Evolutionary conservation across 1,284 basidiomycete species (phyloP).

Genomic region (Vanrija sp.): DNA sequence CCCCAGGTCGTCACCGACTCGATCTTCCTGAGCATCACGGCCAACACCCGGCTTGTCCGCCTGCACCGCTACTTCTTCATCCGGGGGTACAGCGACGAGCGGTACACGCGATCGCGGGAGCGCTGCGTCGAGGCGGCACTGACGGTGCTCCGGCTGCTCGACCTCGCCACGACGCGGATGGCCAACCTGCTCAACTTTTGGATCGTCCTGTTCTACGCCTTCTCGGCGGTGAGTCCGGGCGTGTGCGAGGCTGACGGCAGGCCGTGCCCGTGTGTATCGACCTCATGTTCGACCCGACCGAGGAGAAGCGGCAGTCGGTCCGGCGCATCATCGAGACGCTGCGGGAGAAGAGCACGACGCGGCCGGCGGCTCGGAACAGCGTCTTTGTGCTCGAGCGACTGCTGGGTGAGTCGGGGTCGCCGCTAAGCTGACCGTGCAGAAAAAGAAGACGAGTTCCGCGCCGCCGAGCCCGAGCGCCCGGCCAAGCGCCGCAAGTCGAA

Average conservation of each 20-base stretch:
- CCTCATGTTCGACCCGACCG: conserved; percentile 13
- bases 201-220: conserved; percentile 18
- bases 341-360: conserved; percentile 6
- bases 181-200: conserved; percentile 14
- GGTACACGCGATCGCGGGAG: conserved; percentile 8
- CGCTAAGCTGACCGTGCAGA: conserved; percentile 1
- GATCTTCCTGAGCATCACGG: conserved; percentile 16
- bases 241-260: background rate
- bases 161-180: conserved; percentile 7
- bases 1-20: conserved; percentile 10
- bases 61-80: conserved; percentile 17
- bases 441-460: conserved; percentile 3
- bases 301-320: conserved; percentile 8
- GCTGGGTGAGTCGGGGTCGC: background rate
- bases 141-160: conserved; percentile 9
- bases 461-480: background rate
- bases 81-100: conserved; percentile 15
- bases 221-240: conserved; percentile 9
- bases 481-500: background rate
- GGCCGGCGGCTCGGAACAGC: conserved; percentile 13
- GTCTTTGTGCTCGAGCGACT: conserved; percentile 16
- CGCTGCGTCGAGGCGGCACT: conserved; percentile 12
- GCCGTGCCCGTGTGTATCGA: conserved; percentile 18
- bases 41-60: conserved; percentile 13
- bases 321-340: conserved; percentile 11